Conservation (phyloP, 2,329 filamentous ascomycete species). For the Cyphellophora attinorum region DNA sequence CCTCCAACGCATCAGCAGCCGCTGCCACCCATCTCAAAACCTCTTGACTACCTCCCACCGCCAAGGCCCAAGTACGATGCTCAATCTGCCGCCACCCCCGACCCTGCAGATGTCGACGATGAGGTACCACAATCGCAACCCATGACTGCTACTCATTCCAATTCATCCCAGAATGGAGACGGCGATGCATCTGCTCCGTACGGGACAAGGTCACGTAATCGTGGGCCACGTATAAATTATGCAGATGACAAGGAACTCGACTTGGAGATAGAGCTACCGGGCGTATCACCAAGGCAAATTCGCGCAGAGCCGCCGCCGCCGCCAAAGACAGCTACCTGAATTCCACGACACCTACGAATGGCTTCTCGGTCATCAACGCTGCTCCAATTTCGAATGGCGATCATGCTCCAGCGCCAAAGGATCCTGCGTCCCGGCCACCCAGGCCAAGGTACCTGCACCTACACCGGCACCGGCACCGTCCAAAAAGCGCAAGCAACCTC, state of each 20-base stretch:
- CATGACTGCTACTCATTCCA: constrained; percentile 35
- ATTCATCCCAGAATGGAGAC: constrained; percentile 29
- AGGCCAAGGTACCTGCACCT: too few relatives aligned
- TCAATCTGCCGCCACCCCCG: constrained; percentile 11
- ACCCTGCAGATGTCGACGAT: constrained; percentile 22
- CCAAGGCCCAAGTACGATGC: constrained; percentile 14
- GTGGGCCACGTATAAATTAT: constrained; percentile 79
- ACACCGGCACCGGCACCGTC: constrained; percentile 40
- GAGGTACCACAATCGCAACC: constrained; percentile 29
- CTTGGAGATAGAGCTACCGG: constrained; percentile 63
- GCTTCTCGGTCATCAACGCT: constrained; percentile 3
- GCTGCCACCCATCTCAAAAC: constrained; percentile 1
- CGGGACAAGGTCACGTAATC: constrained; percentile 88
- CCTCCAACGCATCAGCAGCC: constrained; percentile 5
- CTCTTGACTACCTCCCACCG: constrained; percentile 8
- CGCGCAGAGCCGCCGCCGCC: constrained; percentile 14
- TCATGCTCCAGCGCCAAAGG: constrained; percentile 20
- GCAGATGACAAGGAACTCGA: constrained; percentile 89
- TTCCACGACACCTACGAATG: background rate
- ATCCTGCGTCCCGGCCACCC: constrained; percentile 51
- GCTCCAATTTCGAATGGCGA: constrained; percentile 6
- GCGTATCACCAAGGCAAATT: constrained; percentile 20
- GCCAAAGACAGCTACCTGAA: constrained; percentile 4
- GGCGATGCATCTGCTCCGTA: constrained; percentile 58
- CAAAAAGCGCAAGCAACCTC: constrained; percentile 81